These are phyloP conservation scores for Pseudocercospora pini-densiflorae DNA, from an alignment of 2,329 filamentous ascomycete genomes.

Conservation along the genomic window DNA sequence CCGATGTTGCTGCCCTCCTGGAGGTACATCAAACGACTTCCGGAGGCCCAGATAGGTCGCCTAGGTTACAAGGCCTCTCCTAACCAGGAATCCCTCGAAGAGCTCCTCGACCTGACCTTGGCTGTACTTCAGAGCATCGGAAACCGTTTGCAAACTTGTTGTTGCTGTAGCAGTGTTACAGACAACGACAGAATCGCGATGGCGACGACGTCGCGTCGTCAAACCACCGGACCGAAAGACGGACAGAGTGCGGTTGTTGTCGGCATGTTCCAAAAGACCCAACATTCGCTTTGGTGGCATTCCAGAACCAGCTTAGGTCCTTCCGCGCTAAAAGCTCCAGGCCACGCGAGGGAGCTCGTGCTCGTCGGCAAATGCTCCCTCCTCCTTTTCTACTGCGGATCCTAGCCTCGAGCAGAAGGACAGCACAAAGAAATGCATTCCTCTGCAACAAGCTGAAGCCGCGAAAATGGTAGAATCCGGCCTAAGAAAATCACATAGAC, in stretches of 20 bases:
- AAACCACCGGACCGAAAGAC: neutral
- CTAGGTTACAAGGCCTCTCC: conserved; percentile 1
- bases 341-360: conserved; percentile 4
- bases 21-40: neutral
- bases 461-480: neutral
- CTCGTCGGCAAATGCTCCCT: conserved; percentile 6
- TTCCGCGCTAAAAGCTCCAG: neutral
- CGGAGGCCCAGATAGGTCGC: neutral
- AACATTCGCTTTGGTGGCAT: neutral
- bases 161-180: too few relatives aligned
- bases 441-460: neutral
- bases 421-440: neutral
- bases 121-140: neutral
- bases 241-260: conserved; percentile 2
- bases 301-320: conserved; percentile 8
- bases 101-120: neutral
- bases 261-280: conserved; percentile 3
- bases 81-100: conserved; percentile 3
- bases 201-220: neutral
- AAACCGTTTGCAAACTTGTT: neutral
- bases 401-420: neutral
- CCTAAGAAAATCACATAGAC: neutral
- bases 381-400: neutral
- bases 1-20: neutral
- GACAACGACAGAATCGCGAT: neutral